Conservation (phyloP, 345 rosid species). For the Alliaria petiolata region DNA sequence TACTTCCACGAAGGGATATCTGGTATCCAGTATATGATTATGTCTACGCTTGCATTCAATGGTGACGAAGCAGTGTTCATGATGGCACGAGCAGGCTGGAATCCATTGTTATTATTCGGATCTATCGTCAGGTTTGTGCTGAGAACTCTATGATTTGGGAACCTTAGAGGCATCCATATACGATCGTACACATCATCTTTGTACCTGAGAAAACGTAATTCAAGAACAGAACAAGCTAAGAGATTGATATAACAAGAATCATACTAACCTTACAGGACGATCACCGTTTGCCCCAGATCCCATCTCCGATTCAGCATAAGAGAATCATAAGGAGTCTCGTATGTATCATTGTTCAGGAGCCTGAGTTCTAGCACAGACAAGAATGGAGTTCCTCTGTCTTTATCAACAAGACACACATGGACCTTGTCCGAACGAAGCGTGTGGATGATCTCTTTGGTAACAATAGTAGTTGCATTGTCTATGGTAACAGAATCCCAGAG, state of each 20-base stretch:
- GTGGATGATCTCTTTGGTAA: conserved; percentile 34
- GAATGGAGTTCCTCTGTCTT: conserved; percentile 37
- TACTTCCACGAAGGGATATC: background rate
- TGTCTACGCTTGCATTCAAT: background rate
- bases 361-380: conserved; percentile 46
- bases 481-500: conserved; percentile 30
- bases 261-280: conserved; percentile 5
- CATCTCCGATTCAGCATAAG: background rate
- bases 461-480: background rate
- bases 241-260: background rate
- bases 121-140: background rate
- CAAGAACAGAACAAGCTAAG: background rate
- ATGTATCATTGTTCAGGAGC: conserved; percentile 23
- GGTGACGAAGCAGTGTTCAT: conserved; percentile 34
- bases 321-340: background rate
- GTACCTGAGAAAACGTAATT: background rate
- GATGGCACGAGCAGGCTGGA: conserved; percentile 21
- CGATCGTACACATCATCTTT: conserved; percentile 28
- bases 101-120: background rate
- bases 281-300: background rate
- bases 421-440: conserved; percentile 25
- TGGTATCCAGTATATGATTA: background rate
- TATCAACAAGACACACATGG: conserved; percentile 49
- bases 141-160: background rate
- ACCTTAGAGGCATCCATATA: conserved; percentile 7